Evolutionary conservation across 78 protist genomes (phyloP).

Genomic region (Salpingoeca rosetta): DNA sequence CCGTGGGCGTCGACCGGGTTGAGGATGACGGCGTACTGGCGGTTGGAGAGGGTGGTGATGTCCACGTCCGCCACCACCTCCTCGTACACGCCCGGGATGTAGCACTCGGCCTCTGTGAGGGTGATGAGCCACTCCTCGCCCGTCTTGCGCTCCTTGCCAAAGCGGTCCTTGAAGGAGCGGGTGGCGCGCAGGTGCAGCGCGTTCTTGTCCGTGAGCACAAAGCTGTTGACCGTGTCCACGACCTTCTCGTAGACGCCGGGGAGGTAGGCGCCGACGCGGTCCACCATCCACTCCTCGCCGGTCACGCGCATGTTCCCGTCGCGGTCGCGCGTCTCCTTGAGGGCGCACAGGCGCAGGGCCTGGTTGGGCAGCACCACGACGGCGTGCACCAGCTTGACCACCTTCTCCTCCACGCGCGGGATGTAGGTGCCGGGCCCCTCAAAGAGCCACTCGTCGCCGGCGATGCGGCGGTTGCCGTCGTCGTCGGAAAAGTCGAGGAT

Average conservation of each 20-base stretch:
- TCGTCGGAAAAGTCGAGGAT: constrained; percentile 50
- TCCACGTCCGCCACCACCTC: constrained; percentile 46
- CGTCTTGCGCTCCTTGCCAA: constrained; percentile 41
- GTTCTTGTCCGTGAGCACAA: constrained; percentile 58
- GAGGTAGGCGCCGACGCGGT: constrained; percentile 39
- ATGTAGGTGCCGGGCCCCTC: constrained; percentile 74
- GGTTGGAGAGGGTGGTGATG: constrained; percentile 61
- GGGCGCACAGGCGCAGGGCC: constrained; percentile 75
- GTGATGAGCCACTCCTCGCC: constrained; percentile 83
- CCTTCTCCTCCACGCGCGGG: constrained; percentile 53
- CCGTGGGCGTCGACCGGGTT: constrained; percentile 65
- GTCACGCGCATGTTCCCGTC: constrained; percentile 18
- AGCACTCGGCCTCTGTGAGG: constrained; percentile 43
- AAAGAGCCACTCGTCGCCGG: constrained; percentile 81
- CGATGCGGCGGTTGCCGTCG: constrained; percentile 20
- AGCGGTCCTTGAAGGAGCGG: constrained; percentile 54
- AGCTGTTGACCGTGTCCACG: constrained; percentile 36
- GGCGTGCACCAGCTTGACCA: constrained; percentile 43
- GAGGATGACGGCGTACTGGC: constrained; percentile 78
- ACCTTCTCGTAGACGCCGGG: constrained; percentile 64
- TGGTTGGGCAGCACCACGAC: constrained; percentile 48
- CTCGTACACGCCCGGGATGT: constrained; percentile 76
- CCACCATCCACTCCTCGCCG: constrained; percentile 81
- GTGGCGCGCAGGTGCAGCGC: constrained; percentile 73
- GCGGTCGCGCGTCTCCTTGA: constrained; percentile 27